Conservation (phyloP, 768 basidiomycete genomes). For the Boletellus emodensis region DNA sequence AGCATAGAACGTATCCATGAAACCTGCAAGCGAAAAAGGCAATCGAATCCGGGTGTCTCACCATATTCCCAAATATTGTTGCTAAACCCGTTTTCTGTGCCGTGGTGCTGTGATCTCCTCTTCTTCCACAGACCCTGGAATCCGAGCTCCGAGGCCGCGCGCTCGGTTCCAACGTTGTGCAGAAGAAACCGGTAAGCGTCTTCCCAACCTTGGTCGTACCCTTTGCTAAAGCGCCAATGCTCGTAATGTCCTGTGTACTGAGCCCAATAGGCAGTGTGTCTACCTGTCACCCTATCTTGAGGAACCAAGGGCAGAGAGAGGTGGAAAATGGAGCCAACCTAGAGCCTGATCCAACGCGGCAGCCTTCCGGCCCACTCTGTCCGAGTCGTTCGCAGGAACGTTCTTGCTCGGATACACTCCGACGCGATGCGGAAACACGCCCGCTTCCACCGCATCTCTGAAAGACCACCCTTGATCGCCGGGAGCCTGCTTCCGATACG, state of each 20-base stretch:
- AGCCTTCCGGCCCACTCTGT: conserved; percentile 27
- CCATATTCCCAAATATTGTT: conserved; percentile 65
- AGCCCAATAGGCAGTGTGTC: conserved; percentile 41
- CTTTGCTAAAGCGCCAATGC: conserved; percentile 63
- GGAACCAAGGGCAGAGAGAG: conserved; percentile 15
- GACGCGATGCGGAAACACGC: conserved; percentile 55
- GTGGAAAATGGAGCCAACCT: conserved; percentile 22
- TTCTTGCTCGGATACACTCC: conserved; percentile 37
- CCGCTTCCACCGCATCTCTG: conserved; percentile 56
- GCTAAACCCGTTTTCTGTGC: conserved; percentile 34
- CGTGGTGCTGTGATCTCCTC: conserved; percentile 43
- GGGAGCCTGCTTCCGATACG: conserved; percentile 62
- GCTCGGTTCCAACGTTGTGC: conserved; percentile 14
- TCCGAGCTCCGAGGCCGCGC: conserved; percentile 52
- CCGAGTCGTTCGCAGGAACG: conserved; percentile 14
- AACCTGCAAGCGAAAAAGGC: background rate
- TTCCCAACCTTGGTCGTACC: conserved; percentile 69
- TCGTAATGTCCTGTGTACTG: conserved; percentile 55
- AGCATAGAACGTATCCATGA: background rate
- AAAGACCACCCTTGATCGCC: conserved; percentile 77
- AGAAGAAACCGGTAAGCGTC: conserved; percentile 58
- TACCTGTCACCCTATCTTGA: conserved; percentile 26
- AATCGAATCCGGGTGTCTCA: conserved; percentile 21
- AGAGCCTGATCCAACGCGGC: conserved; percentile 29
- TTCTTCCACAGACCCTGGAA: conserved; percentile 60